Base-by-base conservation (phyloP, 345 rosid genomes). In the Jatropha curcas region DNA sequence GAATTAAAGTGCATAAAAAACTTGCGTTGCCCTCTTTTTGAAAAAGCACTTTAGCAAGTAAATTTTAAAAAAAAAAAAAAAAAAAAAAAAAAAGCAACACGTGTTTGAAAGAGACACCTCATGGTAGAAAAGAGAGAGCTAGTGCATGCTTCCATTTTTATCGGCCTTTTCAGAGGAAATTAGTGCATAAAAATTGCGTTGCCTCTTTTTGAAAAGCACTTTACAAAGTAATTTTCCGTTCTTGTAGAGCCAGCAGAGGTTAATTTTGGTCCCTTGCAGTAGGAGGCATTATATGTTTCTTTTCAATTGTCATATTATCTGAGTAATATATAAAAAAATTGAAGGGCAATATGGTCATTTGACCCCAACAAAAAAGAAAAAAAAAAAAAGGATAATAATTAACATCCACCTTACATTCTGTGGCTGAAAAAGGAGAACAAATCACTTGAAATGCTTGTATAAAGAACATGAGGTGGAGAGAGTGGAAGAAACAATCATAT, bases 381-480 rank as follows among this genome's bases (percentile, higher is more conserved):
- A 41, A 8, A 39, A n/a, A n/a, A n/a, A n/a, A n/a, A n/a, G n/a
- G 0, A 56, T 56, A 27, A 37, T n/a, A n/a, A 41, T 45, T 27
- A 22, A 28, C 7, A 65, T 41, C 53, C 56, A 43, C 69, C 56
- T 46, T 30, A 45, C 24, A 65, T 45, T 65, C 27, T 46, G 69
- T 46, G 39, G 69, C 56, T 46, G 10, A 65, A 46, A 46, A 14
- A 20, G 24, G 20, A 58, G 52, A 39, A 64, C n/a, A 63, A 28
- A 25, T 64, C 34, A 41, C 51, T 41, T 0, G 52, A 63, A 63
- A 39, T 39, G 67, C 12, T 41, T 41, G 8, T 14, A 46, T 3
- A 46, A 43, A 19, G 34, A 45, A 28, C 33, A 24, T 64, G 30
- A 28, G 17, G 51, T 3, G 53, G 5, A 14, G n/a, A 41, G 20